Base-by-base conservation (phyloP, 2,329 filamentous ascomycete genomes). In the Ampelomyces quisqualis region DNA sequence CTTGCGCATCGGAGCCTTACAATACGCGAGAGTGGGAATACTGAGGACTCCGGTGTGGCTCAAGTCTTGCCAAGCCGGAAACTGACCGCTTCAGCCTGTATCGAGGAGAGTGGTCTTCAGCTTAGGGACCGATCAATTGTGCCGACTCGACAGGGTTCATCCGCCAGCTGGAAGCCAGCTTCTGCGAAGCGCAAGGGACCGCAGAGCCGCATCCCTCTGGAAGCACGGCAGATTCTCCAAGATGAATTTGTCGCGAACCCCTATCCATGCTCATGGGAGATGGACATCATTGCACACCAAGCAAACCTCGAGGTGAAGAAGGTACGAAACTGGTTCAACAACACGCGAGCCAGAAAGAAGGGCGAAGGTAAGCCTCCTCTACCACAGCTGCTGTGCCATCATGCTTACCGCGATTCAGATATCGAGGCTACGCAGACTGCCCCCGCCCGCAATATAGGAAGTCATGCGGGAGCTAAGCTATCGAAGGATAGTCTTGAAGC, bases 311-410 rank as follows among this genome's bases (percentile, higher is more conserved):
- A 66, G 11, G 58, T 60, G 7, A 67, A 67, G 42, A 55, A 57
- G 15, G 64, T 67, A 22, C 53, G 60, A 17, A 66, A 60, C 18
- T 67, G 62, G 64, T 67, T 61, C 47, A 67, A 67, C 36, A 67
- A 67, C 26, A 60, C 62, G 3, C 47, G 64, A 23, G 59, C 62
- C 7, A 54, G 64, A 22, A 64, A 65, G 42, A 64, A 60, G 42
- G 47, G 40, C n/a, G 45, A 48, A 40, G 55, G 62, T 63, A 29
- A 37, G 47, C 50, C 15, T 10, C n/a, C 9, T 13, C 3, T 3
- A 17, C 9, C 10, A 9, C 15, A 9, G 5, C 7, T 17, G 10
- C 9, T 13, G 11, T 10, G 7, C 10, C 5, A n/a, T 28, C 17
- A 38, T 40, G 17, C 47, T 55, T 13, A 53, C 24, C 7, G 9